Conservation (phyloP, 345 rosid species). For the Toxicodendron radicans region DNA sequence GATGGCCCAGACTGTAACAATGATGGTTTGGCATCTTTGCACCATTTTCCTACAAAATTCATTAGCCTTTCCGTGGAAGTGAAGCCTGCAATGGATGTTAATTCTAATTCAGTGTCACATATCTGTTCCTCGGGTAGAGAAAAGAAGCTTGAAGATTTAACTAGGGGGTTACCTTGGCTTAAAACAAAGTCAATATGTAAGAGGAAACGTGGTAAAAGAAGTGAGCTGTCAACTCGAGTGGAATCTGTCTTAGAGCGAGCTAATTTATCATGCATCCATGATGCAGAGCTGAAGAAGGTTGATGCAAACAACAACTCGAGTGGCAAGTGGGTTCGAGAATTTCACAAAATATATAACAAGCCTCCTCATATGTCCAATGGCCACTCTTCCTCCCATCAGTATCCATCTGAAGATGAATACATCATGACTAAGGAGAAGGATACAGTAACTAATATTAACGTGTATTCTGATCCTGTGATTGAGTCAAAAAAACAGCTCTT, state of each 20-base stretch:
- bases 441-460: conserved; percentile 13
- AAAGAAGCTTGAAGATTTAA: conserved; percentile 15
- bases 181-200: neutral
- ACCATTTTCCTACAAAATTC: neutral
- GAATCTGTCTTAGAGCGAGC: conserved; percentile 14
- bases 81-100: conserved; percentile 8
- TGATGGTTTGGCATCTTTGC: conserved; percentile 5
- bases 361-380: neutral
- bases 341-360: no score
- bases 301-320: neutral
- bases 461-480: conserved; percentile 17
- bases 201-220: conserved; percentile 8
- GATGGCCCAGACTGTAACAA: neutral
- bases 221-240: neutral
- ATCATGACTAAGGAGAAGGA: conserved; percentile 9
- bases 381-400: neutral
- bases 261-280: neutral
- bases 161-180: neutral
- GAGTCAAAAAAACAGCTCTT: conserved; percentile 11
- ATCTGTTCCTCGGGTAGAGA: conserved; percentile 21
- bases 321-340: neutral
- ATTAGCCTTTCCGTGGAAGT: conserved; percentile 5
- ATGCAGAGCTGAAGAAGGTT: conserved; percentile 2
- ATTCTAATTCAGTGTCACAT: conserved; percentile 19
- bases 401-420: conserved; percentile 13